Base-by-base conservation (phyloP, 2,329 filamentous ascomycete genomes). In the Teratosphaeria viscida region DNA sequence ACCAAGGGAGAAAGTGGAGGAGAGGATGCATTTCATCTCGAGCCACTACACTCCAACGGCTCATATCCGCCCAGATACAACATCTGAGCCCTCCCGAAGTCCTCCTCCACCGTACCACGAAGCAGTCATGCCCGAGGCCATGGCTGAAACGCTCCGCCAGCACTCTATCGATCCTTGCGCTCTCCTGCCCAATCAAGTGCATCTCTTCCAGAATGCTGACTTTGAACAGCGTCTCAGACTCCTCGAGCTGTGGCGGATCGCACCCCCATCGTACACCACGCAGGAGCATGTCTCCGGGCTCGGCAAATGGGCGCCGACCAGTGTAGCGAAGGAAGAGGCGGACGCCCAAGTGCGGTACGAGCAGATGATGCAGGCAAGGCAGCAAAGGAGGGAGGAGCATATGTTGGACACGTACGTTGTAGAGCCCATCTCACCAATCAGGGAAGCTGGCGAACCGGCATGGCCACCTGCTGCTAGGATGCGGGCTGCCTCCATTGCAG, bases 1-100 rank as follows among this genome's bases (percentile, higher is more conserved):
- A 27, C 19, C 8, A 43, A 55, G 39, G 23, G 61, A 59, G 43
- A 60, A 57, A 29, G 34, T 35, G n/a, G 58, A 64, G 27, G 52
- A 61, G 56, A 76, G 79, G 26, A 86, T 89, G 63, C 79, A 82
- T 63, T 95, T 94, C 76, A 84, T 89, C 29, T 88, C 89, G 10
- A 86, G 89, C 69, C 90, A 95, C 73, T 95, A 95, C 73, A 87
- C 87, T 64, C 90, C 92, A 70, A 90, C 89, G 8, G 79, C 87
- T 53, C 89, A 95, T 71, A 71, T 86, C 62, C 78, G 71, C 55
- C 73, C 75, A 23, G 77, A 79, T 58, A 72, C 75, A 23, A 54
- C 67, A 67, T 55, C 70, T 64, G 61, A 71, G 58, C 68, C 70
- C 8, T 67, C 70, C 10, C 60, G 62, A 29, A 69, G 66, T 58